Conservation (phyloP, 2,329 filamentous ascomycete species). For the Aureobasidium pullulans region DNA sequence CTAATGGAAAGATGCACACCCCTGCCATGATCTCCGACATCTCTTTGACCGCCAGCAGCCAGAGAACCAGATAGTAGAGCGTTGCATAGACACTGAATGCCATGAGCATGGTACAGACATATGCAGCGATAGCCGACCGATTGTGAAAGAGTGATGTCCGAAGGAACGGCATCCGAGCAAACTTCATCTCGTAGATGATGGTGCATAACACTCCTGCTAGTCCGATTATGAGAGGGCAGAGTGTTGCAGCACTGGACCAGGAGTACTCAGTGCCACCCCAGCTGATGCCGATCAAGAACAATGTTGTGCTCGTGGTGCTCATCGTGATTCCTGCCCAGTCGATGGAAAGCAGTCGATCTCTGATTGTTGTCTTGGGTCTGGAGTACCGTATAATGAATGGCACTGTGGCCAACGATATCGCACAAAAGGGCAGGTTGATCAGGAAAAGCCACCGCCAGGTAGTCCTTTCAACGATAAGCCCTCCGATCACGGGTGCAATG, state of each 20-base stretch:
- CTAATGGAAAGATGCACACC: slow-evolving; percentile 38
- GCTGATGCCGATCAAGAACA: slow-evolving; percentile 46
- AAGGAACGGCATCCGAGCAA: slow-evolving; percentile 34
- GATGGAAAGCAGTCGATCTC: slow-evolving; percentile 40
- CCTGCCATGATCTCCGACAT: slow-evolving; percentile 53
- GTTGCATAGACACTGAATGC: slow-evolving; percentile 53
- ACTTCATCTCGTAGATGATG: slow-evolving; percentile 31
- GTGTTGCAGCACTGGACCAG: slow-evolving; percentile 31
- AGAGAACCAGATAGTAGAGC: slow-evolving; percentile 66
- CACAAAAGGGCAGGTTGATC: slow-evolving; percentile 48
- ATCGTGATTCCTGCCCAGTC: slow-evolving; percentile 49
- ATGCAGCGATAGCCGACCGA: not conserved
- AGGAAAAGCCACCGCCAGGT: slow-evolving; percentile 40
- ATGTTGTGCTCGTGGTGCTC: slow-evolving; percentile 44
- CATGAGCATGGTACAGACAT: slow-evolving; percentile 23
- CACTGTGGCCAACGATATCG: slow-evolving; percentile 41
- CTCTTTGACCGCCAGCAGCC: slow-evolving; percentile 61
- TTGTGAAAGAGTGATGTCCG: slow-evolving; percentile 18
- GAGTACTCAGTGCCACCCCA: slow-evolving; percentile 41
- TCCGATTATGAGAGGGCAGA: slow-evolving; percentile 31
- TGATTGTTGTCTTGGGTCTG: slow-evolving; percentile 39
- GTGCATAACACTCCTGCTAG: slow-evolving; percentile 28
- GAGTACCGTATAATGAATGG: slow-evolving; percentile 46
- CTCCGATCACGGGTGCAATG: slow-evolving; percentile 23
- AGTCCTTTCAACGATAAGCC: not conserved